phyloP scores from a whole-genome alignment of 2,329 filamentous ascomycete species.

The Cladophialophora carrionii region DNA sequence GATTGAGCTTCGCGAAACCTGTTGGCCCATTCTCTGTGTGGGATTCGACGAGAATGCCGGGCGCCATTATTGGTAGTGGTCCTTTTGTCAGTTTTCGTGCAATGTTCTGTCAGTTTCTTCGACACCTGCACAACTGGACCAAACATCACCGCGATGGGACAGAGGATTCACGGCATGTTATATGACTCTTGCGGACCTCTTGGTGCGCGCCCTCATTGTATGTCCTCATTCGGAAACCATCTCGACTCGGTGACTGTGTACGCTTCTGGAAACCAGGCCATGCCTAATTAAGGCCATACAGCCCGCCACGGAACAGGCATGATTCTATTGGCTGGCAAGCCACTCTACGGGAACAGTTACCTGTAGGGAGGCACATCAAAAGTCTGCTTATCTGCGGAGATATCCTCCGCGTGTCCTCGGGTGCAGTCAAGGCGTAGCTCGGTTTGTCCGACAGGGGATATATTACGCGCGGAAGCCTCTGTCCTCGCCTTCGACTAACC shows the following conservation, averaged over 20 bases:
- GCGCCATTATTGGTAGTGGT: neutral
- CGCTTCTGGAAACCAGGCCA: conserved; percentile 3
- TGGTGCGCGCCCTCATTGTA: neutral
- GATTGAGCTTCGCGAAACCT: neutral
- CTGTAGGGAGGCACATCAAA: neutral
- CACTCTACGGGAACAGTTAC: neutral
- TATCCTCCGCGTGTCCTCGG: neutral
- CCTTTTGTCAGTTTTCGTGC: neutral
- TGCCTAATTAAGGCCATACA: conserved; percentile 7
- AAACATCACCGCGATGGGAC: no score
- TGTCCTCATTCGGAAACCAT: conserved; percentile 2
- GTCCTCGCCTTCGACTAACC: neutral
- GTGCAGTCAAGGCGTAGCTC: neutral
- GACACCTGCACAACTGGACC: neutral
- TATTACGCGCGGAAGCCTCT: neutral
- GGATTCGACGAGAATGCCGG: conserved; percentile 8
- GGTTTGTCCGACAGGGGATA: neutral
- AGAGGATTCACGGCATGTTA: neutral
- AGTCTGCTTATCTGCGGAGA: conserved; percentile 3
- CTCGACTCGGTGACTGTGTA: neutral
- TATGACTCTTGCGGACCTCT: neutral
- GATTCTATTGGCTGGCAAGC: neutral
- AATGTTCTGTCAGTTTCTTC: neutral
- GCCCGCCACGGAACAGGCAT: neutral
- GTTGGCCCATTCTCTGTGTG: neutral